Base-by-base conservation (phyloP, 208 protist genomes). In the Novymonas esmeraldas region DNA sequence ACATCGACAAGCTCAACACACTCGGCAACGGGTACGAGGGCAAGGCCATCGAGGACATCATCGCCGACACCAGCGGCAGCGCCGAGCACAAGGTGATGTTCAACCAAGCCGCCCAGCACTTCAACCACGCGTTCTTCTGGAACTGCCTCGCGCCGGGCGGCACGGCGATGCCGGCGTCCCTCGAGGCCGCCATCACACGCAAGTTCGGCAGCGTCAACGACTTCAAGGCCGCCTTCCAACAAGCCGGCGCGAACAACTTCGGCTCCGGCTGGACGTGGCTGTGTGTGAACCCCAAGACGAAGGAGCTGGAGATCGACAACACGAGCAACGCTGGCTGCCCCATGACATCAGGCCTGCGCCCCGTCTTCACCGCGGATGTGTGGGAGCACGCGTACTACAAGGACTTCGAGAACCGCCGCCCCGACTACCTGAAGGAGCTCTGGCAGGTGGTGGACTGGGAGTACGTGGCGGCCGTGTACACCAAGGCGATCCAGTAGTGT, bases 331-430 rank as follows among this genome's bases (percentile, higher is more conserved):
- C 95, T 4, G 89, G 78, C 57, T 95, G 84, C 57, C 94, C 94
- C 6, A 22, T 97, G 10, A 90, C 85, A 3, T 64, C 28, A 0
- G 82, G 78, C 56, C 74, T 94, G 13, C 82, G 82, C 31, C 93
- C 95, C 34, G 73, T 98, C 62, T 82, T 98, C 49, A 96, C 92
- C 18, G 78, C 73, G 5, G 95, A 98, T 67, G 94, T 97, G 20
- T 98, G 95, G 95, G 94, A 98, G 79, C 95, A 98, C 65, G 92
- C 95, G n/a, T 98, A 98, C 81, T 98, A 98, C 84, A 90, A 95
- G 61, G 94, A 98, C 77, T 96, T 94, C 59, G 84, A 95, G 72
- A 98, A 97, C 70, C 77, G 92, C 61, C 84, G 93, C 52, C 81
- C 85, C 9, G 89, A 95, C 52, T 98, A 97, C 77, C 62, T 96